Evolutionary conservation across 495 filamentous ascomycete species (phyloP).

Genomic region (Podospora bellae-mahoneyi): DNA sequence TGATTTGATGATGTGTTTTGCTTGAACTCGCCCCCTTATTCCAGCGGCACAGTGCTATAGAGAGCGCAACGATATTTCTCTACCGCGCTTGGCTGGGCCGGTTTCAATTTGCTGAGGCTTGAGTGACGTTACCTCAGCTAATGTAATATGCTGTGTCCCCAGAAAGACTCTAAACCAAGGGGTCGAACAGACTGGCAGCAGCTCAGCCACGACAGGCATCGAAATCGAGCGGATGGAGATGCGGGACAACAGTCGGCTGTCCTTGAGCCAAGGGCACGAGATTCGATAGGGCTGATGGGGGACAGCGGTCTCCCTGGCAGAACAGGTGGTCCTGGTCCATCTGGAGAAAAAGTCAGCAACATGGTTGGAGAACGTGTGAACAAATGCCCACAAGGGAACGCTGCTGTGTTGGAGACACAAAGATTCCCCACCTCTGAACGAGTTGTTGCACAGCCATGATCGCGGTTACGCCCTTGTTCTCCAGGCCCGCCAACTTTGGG

Average conservation of each 20-base stretch:
- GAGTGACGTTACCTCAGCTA: neutral
- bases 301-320: neutral
- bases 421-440: neutral
- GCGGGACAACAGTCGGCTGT: neutral
- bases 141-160: neutral
- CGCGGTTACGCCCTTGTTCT: neutral
- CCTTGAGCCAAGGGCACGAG: neutral
- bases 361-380: neutral
- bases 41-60: neutral
- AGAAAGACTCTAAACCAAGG: neutral
- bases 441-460: conserved; percentile 7
- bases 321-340: neutral
- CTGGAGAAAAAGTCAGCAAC: neutral
- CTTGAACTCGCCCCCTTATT: neutral
- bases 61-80: neutral
- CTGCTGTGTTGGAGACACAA: neutral
- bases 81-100: neutral
- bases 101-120: neutral
- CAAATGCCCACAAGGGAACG: neutral
- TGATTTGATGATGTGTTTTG: neutral
- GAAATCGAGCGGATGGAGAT: neutral
- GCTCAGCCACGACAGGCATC: neutral
- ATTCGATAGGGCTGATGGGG: neutral
- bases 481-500: neutral
- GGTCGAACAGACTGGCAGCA: neutral